A percentile compares a stretch with the other conserved stretches of the same genome.
phyloP scores from a whole-genome alignment of 2,329 filamentous ascomycete species.

The Rosellinia necatrix region DNA sequence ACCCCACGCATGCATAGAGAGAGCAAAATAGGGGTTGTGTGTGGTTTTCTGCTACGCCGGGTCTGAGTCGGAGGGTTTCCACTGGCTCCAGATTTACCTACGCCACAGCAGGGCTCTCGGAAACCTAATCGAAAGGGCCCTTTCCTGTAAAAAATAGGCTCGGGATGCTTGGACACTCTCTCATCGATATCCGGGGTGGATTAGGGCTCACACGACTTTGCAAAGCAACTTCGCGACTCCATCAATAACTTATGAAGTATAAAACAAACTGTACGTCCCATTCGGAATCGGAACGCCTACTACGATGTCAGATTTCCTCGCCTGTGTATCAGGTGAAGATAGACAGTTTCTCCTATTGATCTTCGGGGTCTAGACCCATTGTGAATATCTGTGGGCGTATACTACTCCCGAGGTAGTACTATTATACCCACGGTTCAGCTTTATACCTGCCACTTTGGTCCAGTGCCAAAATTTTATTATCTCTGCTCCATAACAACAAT shows the following conservation, averaged over 20 bases:
- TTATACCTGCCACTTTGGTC: too few relatives aligned
- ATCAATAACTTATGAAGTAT: not conserved
- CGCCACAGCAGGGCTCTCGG: not conserved
- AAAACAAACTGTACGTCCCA: not conserved
- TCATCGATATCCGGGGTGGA: too few relatives aligned
- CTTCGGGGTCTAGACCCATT: not conserved
- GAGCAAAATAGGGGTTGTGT: too few relatives aligned
- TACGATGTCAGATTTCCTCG: slow-evolving; percentile 8
- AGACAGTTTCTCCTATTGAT: slow-evolving; percentile 9
- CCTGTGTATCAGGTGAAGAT: slow-evolving; percentile 1
- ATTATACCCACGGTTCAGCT: too few relatives aligned
- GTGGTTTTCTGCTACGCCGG: too few relatives aligned
- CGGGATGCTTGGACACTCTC: not conserved
- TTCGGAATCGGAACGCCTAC: slow-evolving; percentile 11
- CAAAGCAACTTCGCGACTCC: not conserved
- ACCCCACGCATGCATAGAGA: too few relatives aligned
- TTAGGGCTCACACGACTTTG: too few relatives aligned
- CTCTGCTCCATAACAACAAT: not conserved
- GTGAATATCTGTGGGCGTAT: not conserved
- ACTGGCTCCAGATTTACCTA: slow-evolving; percentile 4
- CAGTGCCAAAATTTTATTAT: not conserved
- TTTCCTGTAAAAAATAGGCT: not conserved
- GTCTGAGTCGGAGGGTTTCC: not conserved
- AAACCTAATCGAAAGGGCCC: not conserved
- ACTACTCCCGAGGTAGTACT: too few relatives aligned